These are phyloP conservation scores for Lanmaoa rubissima DNA, from an alignment of 768 basidiomycete genomes.

Conservation along the genomic window DNA sequence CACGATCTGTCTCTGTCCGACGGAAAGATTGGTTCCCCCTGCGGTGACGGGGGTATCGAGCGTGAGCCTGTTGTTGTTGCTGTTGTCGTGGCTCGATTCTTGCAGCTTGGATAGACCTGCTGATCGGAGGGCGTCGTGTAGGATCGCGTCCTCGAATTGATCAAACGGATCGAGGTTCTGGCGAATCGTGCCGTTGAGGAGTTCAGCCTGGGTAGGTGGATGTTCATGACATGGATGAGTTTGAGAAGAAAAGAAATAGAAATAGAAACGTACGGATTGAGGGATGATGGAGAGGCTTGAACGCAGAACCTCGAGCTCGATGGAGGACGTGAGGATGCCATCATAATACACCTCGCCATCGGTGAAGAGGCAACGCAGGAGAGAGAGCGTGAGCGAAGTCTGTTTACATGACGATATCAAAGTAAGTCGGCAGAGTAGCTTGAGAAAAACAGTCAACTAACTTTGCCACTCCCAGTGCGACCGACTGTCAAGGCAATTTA, in stretches of 20 bases:
- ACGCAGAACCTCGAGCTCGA: conserved; percentile 57
- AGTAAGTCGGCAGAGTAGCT: background rate
- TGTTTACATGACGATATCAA: background rate
- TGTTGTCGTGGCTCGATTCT: conserved; percentile 22
- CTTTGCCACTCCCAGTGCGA: conserved; percentile 11
- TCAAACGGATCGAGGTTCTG: conserved; percentile 51
- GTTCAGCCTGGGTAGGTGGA: conserved; percentile 29
- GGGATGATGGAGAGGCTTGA: conserved; percentile 61
- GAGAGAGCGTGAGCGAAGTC: conserved; percentile 53
- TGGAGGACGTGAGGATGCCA: conserved; percentile 42
- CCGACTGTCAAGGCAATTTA: background rate
- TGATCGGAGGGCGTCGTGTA: conserved; percentile 40
- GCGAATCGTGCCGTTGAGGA: conserved; percentile 44
- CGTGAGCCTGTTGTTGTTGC: conserved; percentile 26
- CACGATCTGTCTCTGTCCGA: conserved; percentile 50
- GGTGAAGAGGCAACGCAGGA: conserved; percentile 49
- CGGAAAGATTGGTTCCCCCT: conserved; percentile 35
- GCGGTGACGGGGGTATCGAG: conserved; percentile 45
- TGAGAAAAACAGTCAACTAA: background rate
- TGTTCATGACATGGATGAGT: background rate
- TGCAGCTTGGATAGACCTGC: conserved; percentile 37
- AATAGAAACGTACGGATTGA: conserved; percentile 22
- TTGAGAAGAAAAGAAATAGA: too few relatives aligned
- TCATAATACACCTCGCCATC: conserved; percentile 55
- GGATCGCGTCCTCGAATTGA: conserved; percentile 43